Conservation (phyloP, 768 basidiomycete species). For the Tylopilus cervinicoccineus region DNA sequence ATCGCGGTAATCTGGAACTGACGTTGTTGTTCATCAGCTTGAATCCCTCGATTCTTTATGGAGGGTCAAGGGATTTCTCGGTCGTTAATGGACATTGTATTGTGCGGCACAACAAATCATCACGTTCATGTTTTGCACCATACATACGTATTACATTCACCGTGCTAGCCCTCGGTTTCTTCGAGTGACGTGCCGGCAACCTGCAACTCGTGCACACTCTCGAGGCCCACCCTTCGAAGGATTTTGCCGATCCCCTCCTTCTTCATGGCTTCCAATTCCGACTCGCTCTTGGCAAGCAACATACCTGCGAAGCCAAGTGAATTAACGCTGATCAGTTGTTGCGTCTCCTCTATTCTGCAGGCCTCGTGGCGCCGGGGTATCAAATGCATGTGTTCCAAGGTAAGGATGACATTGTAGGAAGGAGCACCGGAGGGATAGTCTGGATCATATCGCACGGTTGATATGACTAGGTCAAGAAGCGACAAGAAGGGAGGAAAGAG, state of each 20-base stretch:
- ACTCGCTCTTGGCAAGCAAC: conserved; percentile 80
- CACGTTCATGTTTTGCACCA: conserved; percentile 1
- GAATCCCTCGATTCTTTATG: conserved; percentile 52
- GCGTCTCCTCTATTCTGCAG: conserved; percentile 49
- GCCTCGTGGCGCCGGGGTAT: conserved; percentile 72
- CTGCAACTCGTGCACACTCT: conserved; percentile 66
- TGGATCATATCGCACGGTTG: conserved; percentile 64
- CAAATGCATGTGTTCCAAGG: conserved; percentile 79
- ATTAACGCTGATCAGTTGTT: conserved; percentile 70
- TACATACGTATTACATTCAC: not conserved
- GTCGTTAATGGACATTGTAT: conserved; percentile 8
- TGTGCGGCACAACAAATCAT: not conserved
- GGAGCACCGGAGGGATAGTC: conserved; percentile 59
- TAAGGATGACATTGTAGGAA: conserved; percentile 82
- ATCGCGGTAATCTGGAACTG: conserved; percentile 4
- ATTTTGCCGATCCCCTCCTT: conserved; percentile 60
- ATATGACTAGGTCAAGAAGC: conserved; percentile 74
- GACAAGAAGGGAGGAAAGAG: conserved; percentile 63
- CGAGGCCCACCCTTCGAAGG: conserved; percentile 57
- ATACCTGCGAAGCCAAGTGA: conserved; percentile 88
- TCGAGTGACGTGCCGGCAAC: conserved; percentile 46
- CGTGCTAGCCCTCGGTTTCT: conserved; percentile 18
- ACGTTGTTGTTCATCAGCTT: conserved; percentile 38
- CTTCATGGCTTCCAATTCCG: conserved; percentile 68
- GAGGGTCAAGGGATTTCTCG: conserved; percentile 40